Evolutionary conservation across 805 yeast species (phyloP), one percentile per base, ranked within the genome.

Genomic region (Suhomyces tanzawaensis): DNA sequence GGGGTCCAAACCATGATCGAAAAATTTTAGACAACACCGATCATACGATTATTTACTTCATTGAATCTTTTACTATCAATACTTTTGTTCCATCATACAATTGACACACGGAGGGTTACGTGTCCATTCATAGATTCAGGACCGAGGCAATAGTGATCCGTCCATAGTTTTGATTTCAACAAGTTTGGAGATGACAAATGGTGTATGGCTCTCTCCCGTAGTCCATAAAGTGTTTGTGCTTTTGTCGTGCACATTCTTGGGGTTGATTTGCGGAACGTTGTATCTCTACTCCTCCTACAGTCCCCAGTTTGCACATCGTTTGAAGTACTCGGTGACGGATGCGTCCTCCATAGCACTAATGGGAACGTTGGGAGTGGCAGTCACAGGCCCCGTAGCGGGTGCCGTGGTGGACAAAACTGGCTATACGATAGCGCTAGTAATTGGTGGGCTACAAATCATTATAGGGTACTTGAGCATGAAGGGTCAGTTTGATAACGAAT

Each of bases 281-380:
- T 85, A 85, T 58, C 64, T 85, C 32, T 85, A 80, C 60, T 79
- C 86, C 7, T 85, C 87, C 1, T 85, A 79, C 56, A 82, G 88
- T 26, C 91, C 95, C 0, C 93, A 85, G 55, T 68, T 84, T 38
- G 85, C 89, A 1, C 58, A 58, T 19, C 68, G 69, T 36, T 69
- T 85, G 37, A 61, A 62, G 15, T 77, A 85, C 48, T 55, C 77
- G 1, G 87, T 85, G 2, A 70, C 85, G 0, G 74, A 81, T 37
- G 69, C 85, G 4, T 78, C 89, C 4, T 53, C 71, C 19, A 71
- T 85, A 3, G 90, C 88, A 2, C 72, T 83, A 51, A 56, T 74
- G 6, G 95, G 91, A 1, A 76, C 82, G 23, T 60, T 84, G 26
- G 88, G 90, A 0, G 70, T 82, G 3, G 66, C 85, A 14, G 36